A percentile compares a stretch with the other conserved stretches of the same genome.
Conservation (phyloP, 306 rosid genomes). For the Mimosa bimucronata region DNA sequence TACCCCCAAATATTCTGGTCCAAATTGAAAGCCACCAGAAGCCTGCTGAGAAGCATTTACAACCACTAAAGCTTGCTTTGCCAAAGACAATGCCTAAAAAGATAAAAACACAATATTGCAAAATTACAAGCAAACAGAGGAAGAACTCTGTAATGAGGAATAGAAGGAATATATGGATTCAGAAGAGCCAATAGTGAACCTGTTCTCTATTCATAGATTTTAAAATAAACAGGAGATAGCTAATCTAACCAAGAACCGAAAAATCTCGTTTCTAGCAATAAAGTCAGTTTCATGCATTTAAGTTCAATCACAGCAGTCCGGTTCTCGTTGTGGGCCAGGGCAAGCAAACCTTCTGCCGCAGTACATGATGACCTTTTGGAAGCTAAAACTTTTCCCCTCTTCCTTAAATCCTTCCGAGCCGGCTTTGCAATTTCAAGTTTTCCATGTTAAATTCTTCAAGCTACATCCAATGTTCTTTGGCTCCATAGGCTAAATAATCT, state of each 20-base stretch:
- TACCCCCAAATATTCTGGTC: constrained; percentile 70
- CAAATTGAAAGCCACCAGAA: constrained; percentile 53
- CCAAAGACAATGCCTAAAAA: constrained; percentile 71
- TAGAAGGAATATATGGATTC: not conserved
- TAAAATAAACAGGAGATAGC: not conserved
- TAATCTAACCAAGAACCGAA: constrained; percentile 70
- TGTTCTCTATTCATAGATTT: not conserved
- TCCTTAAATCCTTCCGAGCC: constrained; percentile 85
- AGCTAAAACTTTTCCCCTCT: constrained; percentile 74
- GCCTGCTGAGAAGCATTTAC: constrained; percentile 47
- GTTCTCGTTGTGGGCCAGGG: constrained; percentile 61
- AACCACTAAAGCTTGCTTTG: constrained; percentile 67
- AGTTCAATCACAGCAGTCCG: constrained; percentile 82
- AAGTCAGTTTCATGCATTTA: constrained; percentile 90
- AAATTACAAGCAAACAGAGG: not conserved
- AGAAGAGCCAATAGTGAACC: not conserved
- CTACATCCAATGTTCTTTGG: not conserved
- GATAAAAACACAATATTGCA: not conserved
- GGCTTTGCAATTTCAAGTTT: constrained; percentile 50
- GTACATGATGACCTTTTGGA: constrained; percentile 75
- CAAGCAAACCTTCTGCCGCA: constrained; percentile 84
- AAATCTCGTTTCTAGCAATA: constrained; percentile 89
- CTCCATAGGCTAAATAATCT: not conserved
- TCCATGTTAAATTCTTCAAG: not conserved
- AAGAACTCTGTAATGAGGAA: not conserved